Evolutionary conservation across 768 basidiomycete species (phyloP), one percentile per base, ranked within the genome.

Genomic region (Hypholoma sublateritium): DNA sequence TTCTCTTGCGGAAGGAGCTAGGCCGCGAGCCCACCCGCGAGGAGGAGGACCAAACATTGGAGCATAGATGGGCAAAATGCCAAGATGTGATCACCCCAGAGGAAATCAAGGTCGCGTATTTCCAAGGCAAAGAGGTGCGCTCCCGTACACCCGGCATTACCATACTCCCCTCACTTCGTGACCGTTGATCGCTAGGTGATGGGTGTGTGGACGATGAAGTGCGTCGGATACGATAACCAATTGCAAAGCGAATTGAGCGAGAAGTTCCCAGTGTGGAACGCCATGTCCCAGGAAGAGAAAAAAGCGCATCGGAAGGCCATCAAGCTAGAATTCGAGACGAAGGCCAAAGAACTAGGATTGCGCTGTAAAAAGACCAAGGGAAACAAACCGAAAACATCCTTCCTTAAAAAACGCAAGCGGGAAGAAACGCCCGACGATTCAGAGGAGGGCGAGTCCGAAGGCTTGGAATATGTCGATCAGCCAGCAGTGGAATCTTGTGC

Each of bases 171-270:
- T 3, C 1, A 32, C 28, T 5, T 32, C 9, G 28, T 32, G 28
- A 32, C 28, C 9, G 28, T 32, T 32, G 28, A 32, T 7, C 28
- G 9, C 9, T 44, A 77, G 74, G 56, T 50, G 19, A 63, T 79
- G 22, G 64, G 64, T 0, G 71, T 74, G 0, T 76, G 72, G 71
- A 71, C 69, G 0, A 67, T 77, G 72, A 72, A 77, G 55, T 78
- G 77, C 49, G 65, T 77, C 16, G 74, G 68, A 2, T 78, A 78
- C 45, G 74, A 78, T 46, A 60, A 61, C 4, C 59, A 68, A 0
- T 75, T 78, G 47, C 76, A 77, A 55, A 55, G 56, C 11, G 62
- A 69, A 4, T 55, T 78, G 4, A 64, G 66, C 16, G 64, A 69
- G 22, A 69, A 67, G 21, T 64, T 63, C 22, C 55, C 53, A 0